phyloP scores from a whole-genome alignment of 1,284 basidiomycete genomes.

The Rhodotorula sp. region DNA sequence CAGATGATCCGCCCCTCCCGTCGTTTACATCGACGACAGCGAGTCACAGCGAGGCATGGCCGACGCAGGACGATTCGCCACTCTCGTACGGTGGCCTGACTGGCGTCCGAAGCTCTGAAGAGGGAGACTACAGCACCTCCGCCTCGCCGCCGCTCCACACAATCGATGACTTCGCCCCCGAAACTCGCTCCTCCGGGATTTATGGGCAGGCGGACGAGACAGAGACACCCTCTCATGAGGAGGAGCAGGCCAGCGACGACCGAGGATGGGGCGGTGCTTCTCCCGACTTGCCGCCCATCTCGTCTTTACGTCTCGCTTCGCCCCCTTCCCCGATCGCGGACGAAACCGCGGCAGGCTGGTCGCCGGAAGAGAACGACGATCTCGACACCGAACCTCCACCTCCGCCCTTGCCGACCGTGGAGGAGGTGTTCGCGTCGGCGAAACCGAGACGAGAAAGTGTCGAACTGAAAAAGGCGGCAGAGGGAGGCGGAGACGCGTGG shows the following conservation, averaged over 20 bases:
- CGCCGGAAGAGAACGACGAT: constrained; percentile 6
- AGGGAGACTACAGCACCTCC: no score
- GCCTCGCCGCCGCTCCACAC: neutral
- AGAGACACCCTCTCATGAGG: neutral
- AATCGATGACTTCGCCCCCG: neutral
- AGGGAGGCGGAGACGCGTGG: constrained; percentile 25
- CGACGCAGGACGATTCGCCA: neutral
- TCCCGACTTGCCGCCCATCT: constrained; percentile 22
- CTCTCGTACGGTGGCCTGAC: no score
- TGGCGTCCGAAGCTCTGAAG: no score
- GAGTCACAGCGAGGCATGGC: neutral
- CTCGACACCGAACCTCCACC: neutral
- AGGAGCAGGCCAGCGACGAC: neutral
- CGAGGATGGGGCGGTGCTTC: constrained; percentile 13
- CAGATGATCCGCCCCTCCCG: neutral
- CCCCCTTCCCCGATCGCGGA: constrained; percentile 6
- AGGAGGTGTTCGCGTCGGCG: constrained; percentile 11
- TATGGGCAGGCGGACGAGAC: neutral
- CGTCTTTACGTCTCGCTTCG: constrained; percentile 10
- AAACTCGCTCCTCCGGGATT: neutral
- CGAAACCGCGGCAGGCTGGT: constrained; percentile 10
- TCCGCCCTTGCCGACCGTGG: constrained; percentile 12
- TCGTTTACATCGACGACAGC: neutral
- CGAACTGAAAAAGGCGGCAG: constrained; percentile 1
- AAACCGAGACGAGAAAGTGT: neutral